Conservation (phyloP, 2,329 filamentous ascomycete species). For the Fusarium kyushuense region DNA sequence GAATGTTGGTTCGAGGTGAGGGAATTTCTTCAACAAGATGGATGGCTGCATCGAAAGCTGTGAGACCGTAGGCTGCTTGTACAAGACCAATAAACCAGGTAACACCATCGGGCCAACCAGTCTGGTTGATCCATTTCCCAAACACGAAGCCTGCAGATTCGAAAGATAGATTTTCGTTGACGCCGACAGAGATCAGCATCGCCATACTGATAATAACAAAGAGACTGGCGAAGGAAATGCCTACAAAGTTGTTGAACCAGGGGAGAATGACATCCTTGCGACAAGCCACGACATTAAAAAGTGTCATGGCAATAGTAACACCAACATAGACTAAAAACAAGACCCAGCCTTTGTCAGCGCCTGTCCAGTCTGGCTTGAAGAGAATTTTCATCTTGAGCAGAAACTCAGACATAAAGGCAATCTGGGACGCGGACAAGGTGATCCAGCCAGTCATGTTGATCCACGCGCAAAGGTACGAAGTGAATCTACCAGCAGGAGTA, state of each 20-base stretch:
- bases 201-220: constrained; percentile 65
- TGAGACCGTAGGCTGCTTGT: constrained; percentile 65
- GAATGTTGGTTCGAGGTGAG: constrained; percentile 62
- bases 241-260: constrained; percentile 68
- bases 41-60: constrained; percentile 68
- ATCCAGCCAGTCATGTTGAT: constrained; percentile 72
- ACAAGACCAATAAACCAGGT: constrained; percentile 70
- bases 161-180: constrained; percentile 57
- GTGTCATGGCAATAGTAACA: constrained; percentile 60
- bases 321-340: constrained; percentile 67
- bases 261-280: constrained; percentile 56
- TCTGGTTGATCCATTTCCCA: constrained; percentile 59
- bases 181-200: constrained; percentile 64
- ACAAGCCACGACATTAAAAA: constrained; percentile 65
- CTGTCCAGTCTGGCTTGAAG: constrained; percentile 62
- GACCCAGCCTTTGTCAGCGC: constrained; percentile 62
- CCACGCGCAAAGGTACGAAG: constrained; percentile 69
- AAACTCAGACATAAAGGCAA: constrained; percentile 70
- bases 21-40: constrained; percentile 71
- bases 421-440: constrained; percentile 66
- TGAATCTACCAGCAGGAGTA: constrained; percentile 60
- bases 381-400: constrained; percentile 68
- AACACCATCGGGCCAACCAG: constrained; percentile 66
- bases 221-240: constrained; percentile 63
- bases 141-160: constrained; percentile 66